A percentile compares a stretch with the other conserved stretches of the same genome.
Evolutionary conservation across 305 asterid species (phyloP).

Genomic region (Lippia alba): DNA sequence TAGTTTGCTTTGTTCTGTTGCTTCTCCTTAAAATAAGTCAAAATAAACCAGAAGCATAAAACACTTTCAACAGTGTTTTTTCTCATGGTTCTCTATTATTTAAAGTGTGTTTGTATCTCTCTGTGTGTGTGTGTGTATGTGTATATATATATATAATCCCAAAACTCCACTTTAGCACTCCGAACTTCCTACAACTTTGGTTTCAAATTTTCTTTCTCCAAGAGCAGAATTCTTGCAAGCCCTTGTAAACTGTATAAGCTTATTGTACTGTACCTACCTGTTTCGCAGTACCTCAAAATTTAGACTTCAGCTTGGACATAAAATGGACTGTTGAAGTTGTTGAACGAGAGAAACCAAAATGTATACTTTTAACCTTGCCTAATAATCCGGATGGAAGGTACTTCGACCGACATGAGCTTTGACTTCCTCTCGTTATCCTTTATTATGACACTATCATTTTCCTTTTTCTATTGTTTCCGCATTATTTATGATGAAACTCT

Average conservation of each 20-base stretch:
- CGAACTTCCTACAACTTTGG: too few species aligned
- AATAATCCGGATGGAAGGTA: constrained; percentile 99
- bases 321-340: constrained; percentile 67
- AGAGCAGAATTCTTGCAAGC: neutral
- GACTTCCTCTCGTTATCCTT: neutral
- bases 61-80: too few species aligned
- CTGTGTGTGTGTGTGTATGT: too few species aligned
- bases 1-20: neutral
- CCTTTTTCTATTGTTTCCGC: constrained; percentile 47
- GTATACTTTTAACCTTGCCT: constrained; percentile 92
- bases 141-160: too few species aligned
- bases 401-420: constrained; percentile 13
- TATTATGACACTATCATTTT: neutral
- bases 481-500: constrained; percentile 79
- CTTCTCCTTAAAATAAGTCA: too few species aligned
- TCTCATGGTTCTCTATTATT: too few species aligned
- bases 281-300: constrained; percentile 73
- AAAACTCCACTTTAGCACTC: too few species aligned
- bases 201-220: too few species aligned
- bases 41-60: too few species aligned
- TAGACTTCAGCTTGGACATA: constrained; percentile 89
- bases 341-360: constrained; percentile 85
- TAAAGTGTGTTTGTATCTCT: too few species aligned
- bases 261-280: neutral
- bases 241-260: neutral